Evolutionary conservation across 352 stramenopile species (phyloP), one percentile per base, ranked within the genome.

Genomic region (Phytophthora syringae): DNA sequence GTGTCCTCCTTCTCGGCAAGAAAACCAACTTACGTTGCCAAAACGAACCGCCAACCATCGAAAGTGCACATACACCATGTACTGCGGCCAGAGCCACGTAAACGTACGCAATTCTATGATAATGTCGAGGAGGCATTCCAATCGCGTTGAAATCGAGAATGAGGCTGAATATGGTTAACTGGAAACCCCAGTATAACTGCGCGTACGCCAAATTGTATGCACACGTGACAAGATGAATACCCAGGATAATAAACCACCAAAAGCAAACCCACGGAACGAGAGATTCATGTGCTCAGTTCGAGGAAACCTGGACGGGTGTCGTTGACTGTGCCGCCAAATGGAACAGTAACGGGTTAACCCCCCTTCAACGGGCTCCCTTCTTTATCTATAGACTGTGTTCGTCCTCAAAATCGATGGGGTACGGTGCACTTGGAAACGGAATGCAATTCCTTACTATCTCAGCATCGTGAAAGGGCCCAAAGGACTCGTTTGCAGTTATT

Each of bases 191-290:
- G 50, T 74, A 74, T 21, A 74, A 63, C 9, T 62, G 55, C 5
- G 60, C 42, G 30, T 58, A 74, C 1, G 10, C 54, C 2, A 22
- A 16, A 30, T 66, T 70, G 53, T 70, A 67, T 0, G 15, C 59
- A 27, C 60, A 57, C 1, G 54, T 36, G 7, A 70, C 44, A 12
- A 56, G 15, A 67, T 70, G 53, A 0, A 70, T n/a, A 0, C 0
- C 7, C 21, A 74, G 27, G n/a, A 74, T 50, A 11, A 43, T 5
- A 32, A 74, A 11, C 66, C 66, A 74, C 66, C 60, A 74, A 21
- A 64, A 60, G 6, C 30, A 42, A 70, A 74, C 7, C 48, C 22
- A 42, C 48, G 60, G 1, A 28, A n/a, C 5, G 49, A 67, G 32
- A 39, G 32, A 39, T 16, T 16, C 27, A 32, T 32, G 27, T 32